These are phyloP conservation scores for Drechslerella coelobrocha DNA, from an alignment of 2,329 filamentous ascomycete genomes.

Conservation along the genomic window DNA sequence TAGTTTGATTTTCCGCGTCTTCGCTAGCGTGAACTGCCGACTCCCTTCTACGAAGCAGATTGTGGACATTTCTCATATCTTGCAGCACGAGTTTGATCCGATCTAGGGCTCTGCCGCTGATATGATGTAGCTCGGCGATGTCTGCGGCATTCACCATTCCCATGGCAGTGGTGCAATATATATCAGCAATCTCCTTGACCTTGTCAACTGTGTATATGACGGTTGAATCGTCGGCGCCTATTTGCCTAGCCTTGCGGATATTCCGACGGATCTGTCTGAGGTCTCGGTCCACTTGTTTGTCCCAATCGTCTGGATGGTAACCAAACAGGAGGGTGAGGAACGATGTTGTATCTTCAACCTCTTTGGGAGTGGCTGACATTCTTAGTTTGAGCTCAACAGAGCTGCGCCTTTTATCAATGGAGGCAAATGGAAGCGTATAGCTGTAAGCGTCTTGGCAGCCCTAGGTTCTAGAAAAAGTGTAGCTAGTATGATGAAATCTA, in stretches of 20 bases:
- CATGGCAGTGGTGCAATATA: slow-evolving; percentile 7
- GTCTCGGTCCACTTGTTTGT: neutral
- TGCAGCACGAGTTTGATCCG: slow-evolving; percentile 6
- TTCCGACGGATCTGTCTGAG: slow-evolving; percentile 20
- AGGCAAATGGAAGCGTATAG: too few species aligned
- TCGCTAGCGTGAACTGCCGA: neutral
- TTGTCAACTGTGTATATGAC: neutral
- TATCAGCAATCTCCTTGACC: neutral
- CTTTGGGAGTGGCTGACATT: neutral
- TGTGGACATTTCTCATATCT: neutral
- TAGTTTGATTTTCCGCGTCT: neutral
- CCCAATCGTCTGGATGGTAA: neutral
- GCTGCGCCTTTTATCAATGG: too few species aligned
- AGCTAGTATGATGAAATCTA: too few species aligned
- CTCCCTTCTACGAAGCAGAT: too few species aligned
- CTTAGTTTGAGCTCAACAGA: neutral
- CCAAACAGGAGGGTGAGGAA: slow-evolving; percentile 9
- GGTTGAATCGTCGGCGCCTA: neutral
- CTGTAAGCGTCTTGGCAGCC: too few species aligned
- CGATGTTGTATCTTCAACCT: neutral
- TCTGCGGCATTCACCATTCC: neutral
- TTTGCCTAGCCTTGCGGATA: slow-evolving; percentile 18
- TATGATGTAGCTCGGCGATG: slow-evolving; percentile 11
- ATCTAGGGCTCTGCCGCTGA: slow-evolving; percentile 3
- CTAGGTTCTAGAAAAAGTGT: too few species aligned